Evolutionary conservation across 2,329 filamentous ascomycete genomes (phyloP).

Genomic region (Aspergillus sp.): DNA sequence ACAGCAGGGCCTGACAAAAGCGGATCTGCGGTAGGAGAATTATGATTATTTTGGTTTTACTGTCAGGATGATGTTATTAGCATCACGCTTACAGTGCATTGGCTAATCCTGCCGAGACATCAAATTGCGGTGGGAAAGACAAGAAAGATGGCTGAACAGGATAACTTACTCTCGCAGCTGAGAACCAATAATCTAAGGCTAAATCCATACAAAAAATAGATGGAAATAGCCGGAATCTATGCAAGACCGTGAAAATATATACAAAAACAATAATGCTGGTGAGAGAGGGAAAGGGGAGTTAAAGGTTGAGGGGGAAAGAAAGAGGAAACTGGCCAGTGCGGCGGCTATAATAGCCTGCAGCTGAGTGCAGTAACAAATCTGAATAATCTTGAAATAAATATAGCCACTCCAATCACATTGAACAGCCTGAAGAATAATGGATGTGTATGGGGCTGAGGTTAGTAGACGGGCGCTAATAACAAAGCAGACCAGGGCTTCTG

Average conservation of each 20-base stretch:
- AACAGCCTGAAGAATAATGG: not conserved
- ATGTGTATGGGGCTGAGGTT: conserved; percentile 3
- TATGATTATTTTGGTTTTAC: conserved; percentile 9
- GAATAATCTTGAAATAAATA: conserved; percentile 9
- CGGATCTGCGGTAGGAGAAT: conserved; percentile 23
- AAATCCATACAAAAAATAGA: not conserved
- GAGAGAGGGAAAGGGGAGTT: not conserved
- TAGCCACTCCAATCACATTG: conserved; percentile 1
- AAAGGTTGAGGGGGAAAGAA: not conserved
- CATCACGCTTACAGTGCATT: conserved; percentile 10
- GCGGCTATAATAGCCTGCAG: not conserved
- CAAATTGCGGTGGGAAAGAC: conserved; percentile 16
- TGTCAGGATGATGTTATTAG: conserved; percentile 14
- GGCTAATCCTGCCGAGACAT: conserved; percentile 27
- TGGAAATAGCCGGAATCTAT: not conserved
- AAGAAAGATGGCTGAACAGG: conserved; percentile 5
- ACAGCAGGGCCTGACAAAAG: conserved; percentile 24
- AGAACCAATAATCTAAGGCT: not conserved
- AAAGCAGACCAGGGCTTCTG: not conserved
- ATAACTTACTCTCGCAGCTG: conserved; percentile 1
- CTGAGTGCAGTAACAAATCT: not conserved
- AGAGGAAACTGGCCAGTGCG: not conserved
- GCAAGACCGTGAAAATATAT: not conserved
- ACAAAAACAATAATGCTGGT: not conserved
- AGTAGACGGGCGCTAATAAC: conserved; percentile 1